phyloP scores from a whole-genome alignment of 1,284 basidiomycete genomes.

The Mrakiaceae sp. region DNA sequence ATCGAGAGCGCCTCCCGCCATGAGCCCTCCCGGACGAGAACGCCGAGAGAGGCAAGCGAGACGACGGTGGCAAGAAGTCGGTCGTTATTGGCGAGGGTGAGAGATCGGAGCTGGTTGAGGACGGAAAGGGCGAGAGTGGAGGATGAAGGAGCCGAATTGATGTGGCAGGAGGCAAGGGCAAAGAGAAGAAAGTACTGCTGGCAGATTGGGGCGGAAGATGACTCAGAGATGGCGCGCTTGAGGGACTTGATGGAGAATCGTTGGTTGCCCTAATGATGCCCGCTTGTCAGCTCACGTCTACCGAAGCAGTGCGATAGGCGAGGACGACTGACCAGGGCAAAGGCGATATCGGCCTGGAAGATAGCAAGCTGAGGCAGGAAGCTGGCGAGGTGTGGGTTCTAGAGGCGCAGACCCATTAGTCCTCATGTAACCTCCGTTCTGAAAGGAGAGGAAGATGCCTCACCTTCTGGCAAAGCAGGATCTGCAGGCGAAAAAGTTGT shows the following conservation, averaged over 20 bases:
- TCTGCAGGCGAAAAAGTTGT: neutral
- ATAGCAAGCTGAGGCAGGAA: neutral
- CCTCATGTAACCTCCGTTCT: neutral
- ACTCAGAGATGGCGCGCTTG: neutral
- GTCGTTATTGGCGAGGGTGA: no score
- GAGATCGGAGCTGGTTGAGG: no score
- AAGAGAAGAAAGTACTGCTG: slow-evolving; percentile 2
- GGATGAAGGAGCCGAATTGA: no score
- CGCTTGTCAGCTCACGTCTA: neutral
- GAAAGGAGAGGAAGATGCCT: neutral
- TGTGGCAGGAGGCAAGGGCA: no score
- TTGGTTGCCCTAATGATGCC: slow-evolving; percentile 1
- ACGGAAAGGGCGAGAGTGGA: no score
- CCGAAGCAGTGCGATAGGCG: neutral
- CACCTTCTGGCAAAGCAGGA: slow-evolving; percentile 7
- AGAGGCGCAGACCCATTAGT: neutral
- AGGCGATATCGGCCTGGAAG: slow-evolving; percentile 3
- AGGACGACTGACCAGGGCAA: neutral
- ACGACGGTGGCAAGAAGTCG: no score
- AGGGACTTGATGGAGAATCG: slow-evolving; percentile 9
- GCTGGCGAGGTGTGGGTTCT: slow-evolving; percentile 4
- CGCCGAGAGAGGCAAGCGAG: no score
- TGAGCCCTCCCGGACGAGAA: no score
- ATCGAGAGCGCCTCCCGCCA: slow-evolving; percentile 2
- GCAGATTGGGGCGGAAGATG: neutral